Percentiles rank a stretch among this genome's conserved stretches.
Conservation (phyloP, 306 rosid species). For the Oxytropis ochrocephala region DNA sequence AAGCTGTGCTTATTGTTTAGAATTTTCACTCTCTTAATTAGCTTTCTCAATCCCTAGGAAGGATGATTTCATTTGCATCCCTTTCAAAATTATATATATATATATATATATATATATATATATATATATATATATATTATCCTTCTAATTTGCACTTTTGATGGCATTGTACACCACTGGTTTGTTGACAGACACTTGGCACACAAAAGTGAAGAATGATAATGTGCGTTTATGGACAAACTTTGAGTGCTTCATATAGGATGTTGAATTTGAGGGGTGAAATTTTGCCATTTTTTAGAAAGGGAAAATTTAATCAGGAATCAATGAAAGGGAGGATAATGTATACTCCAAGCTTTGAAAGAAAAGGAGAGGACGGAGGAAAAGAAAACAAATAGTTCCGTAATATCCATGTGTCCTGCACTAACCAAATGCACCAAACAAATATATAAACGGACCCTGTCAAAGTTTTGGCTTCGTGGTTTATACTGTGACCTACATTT, state of each 20-base stretch:
- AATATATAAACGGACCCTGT: neutral
- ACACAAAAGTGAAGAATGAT: neutral
- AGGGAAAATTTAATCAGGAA: neutral
- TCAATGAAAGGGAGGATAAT: neutral
- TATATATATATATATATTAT: neutral
- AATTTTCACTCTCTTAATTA: neutral
- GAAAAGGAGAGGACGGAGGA: neutral
- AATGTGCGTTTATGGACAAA: neutral
- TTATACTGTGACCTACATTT: neutral
- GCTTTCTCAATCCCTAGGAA: neutral
- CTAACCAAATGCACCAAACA: neutral
- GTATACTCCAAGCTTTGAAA: neutral
- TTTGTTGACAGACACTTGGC: neutral
- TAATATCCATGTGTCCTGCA: neutral
- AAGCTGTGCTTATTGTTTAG: neutral
- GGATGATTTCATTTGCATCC: neutral
- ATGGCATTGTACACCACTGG: constrained; percentile 9
- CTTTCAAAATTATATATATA: too few relatives aligned
- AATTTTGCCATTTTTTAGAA: neutral
- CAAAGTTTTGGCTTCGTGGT: neutral
- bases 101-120: too few relatives aligned
- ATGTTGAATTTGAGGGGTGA: neutral
- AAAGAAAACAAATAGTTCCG: neutral
- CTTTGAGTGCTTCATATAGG: neutral
- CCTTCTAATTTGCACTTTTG: neutral